Base-by-base conservation (phyloP, 164 flowering plant species). In the Stephania japonica region DNA sequence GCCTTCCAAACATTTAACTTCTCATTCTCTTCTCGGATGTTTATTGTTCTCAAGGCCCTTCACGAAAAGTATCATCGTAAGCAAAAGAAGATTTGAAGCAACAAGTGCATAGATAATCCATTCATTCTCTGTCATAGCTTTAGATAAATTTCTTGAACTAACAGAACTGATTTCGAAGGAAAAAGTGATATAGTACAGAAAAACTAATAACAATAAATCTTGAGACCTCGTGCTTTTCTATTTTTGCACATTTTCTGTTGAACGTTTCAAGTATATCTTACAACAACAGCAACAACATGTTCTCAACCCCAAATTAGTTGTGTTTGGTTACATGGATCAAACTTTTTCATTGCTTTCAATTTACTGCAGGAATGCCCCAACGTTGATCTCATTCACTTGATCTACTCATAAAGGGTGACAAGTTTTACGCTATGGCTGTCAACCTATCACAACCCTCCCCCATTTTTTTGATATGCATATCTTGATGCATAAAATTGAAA, bases 1-100 rank as follows among this genome's bases (percentile, higher is more conserved):
- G 99, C 99, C 67, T 88, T 87, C 98, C 98, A 95, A 65, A 93
- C 79, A 69, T 93, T 89, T 75, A 90, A 81, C 83, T 91, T 95
- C 82, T 95, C 99, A 53, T 86, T 84, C 79, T 93, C 98, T 81
- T 86, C 91, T 72, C 96, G 83, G 62, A 89, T 80, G 75, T 88
- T 91, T 74, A 93, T 95, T 26, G 98, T 91, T 72, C 78, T 77
- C 88, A 95, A 84, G 75, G 99, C 99, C 90, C 98, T 94, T 77
- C 64, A 75, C 70, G 1, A 73, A 71, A 67, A 66, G 27, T 72
- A 5, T 1, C 67, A 50, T 23, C 47, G 41, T 42, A 16, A 69
- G 62, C 53, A 9, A 49, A 16, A 10, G 21, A 42, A 41, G 18
- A 41, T 42, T 68, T 19, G 12, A 44, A 19, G 23, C 7, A 18